Conservation (phyloP, 495 filamentous ascomycete species). For the Podospora sp. region DNA sequence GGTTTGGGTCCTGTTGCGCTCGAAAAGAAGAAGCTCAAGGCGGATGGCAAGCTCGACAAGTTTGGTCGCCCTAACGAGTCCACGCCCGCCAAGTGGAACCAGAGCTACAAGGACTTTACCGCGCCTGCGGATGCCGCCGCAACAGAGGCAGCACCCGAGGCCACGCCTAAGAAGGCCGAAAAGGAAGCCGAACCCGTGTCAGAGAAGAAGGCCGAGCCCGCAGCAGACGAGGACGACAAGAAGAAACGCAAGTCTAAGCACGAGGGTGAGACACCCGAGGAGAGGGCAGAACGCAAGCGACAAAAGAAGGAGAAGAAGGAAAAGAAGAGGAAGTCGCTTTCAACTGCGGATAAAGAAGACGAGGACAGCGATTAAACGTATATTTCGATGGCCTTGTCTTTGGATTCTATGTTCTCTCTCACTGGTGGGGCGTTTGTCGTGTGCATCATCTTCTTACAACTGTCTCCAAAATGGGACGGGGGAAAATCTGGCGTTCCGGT, state of each 20-base stretch:
- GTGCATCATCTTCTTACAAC: neutral
- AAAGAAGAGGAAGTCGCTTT: constrained; percentile 44
- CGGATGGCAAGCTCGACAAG: constrained; percentile 97
- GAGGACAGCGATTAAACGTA: constrained; percentile 49
- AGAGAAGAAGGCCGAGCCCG: constrained; percentile 38
- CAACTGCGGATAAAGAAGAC: constrained; percentile 48
- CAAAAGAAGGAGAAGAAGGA: constrained; percentile 74
- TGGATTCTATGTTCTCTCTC: constrained; percentile 39
- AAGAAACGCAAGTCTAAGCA: constrained; percentile 81
- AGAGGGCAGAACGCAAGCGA: constrained; percentile 73
- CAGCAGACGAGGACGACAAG: constrained; percentile 45
- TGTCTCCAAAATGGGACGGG: neutral
- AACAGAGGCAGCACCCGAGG: constrained; percentile 40
- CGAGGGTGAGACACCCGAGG: constrained; percentile 76
- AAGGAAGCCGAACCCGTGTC: constrained; percentile 28
- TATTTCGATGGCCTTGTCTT: constrained; percentile 55
- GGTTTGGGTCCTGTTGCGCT: constrained; percentile 85
- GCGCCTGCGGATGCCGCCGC: constrained; percentile 39
- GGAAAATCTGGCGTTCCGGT: neutral
- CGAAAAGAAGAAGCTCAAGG: constrained; percentile 99
- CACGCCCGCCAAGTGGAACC: constrained; percentile 89
- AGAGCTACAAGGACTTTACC: constrained; percentile 85
- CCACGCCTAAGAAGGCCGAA: constrained; percentile 22
- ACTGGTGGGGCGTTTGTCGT: constrained; percentile 1
- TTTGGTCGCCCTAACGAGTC: constrained; percentile 87